Evolutionary conservation across 2,329 filamentous ascomycete species (phyloP).

Genomic region (Passalora sequoiae): DNA sequence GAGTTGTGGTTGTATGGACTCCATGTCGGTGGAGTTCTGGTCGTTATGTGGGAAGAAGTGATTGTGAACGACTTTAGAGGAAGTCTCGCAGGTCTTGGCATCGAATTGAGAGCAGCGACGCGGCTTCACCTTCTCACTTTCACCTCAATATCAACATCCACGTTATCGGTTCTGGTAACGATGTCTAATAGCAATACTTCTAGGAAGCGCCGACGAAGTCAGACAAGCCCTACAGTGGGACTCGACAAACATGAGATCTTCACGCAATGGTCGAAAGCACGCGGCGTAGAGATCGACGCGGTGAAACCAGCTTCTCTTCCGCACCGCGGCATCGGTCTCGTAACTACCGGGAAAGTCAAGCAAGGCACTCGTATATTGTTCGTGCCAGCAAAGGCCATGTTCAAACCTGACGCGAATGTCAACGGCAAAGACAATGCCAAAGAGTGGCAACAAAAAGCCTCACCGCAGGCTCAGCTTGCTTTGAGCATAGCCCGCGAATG

Average conservation of each 20-base stretch:
- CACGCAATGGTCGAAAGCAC: conserved; percentile 60
- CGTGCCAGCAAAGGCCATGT: conserved; percentile 59
- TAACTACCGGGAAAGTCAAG: conserved; percentile 62
- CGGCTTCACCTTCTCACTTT: conserved; percentile 3
- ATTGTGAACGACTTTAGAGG: conserved; percentile 1
- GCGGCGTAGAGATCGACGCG: conserved; percentile 63
- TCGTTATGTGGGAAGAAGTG: conserved; percentile 1
- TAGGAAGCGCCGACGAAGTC: conserved; percentile 3
- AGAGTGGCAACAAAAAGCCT: conserved; percentile 12
- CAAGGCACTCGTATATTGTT: conserved; percentile 58
- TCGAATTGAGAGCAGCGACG: conserved; percentile 7
- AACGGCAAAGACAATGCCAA: conserved; percentile 5
- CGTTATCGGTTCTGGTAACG: neutral
- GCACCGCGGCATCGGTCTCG: conserved; percentile 71
- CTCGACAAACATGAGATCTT: conserved; percentile 50
- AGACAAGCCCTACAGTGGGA: no score
- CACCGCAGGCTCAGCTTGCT: conserved; percentile 64
- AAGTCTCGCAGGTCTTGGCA: no score
- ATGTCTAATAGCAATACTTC: conserved; percentile 2
- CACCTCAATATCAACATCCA: neutral
- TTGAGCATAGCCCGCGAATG: conserved; percentile 29
- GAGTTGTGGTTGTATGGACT: conserved; percentile 60
- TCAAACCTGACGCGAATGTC: conserved; percentile 55
- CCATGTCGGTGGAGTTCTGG: conserved; percentile 40
- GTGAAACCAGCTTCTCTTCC: conserved; percentile 63